Conservation (phyloP, 176 grass and related monocot genomes). For the Tillandsia leiboldiana region DNA sequence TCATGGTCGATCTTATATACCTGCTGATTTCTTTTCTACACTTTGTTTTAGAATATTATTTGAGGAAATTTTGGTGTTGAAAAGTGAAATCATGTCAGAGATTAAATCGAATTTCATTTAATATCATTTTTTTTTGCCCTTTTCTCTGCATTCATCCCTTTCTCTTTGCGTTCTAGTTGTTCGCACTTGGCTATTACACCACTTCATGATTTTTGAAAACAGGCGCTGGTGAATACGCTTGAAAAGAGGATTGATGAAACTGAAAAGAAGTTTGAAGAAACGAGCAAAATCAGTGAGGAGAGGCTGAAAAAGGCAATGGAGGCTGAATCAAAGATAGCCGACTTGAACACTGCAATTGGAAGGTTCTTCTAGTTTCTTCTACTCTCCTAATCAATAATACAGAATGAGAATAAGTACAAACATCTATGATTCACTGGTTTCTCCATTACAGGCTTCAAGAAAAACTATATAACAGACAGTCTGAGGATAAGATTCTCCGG, state of each 20-base stretch:
- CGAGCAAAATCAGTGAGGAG: conserved; percentile 84
- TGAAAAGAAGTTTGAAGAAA: conserved; percentile 92
- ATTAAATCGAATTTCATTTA: not conserved
- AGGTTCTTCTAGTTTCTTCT: conserved; percentile 48
- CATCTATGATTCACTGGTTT: conserved; percentile 14
- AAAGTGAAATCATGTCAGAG: not conserved
- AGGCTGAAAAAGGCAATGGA: conserved; percentile 72
- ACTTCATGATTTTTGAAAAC: not conserved
- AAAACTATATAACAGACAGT: conserved; percentile 76
- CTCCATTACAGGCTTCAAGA: conserved; percentile 65
- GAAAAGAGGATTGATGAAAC: conserved; percentile 87
- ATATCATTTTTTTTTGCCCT: not conserved
- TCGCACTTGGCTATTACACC: not conserved
- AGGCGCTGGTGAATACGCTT: conserved; percentile 81
- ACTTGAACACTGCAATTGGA: conserved; percentile 72
- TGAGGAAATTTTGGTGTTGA: not conserved
- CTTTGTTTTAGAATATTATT: not conserved
- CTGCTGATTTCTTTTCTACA: not conserved
- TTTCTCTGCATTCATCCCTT: not conserved
- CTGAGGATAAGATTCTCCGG: conserved; percentile 79
- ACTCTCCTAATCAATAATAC: not conserved
- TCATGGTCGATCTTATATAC: not conserved
- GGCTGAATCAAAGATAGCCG: conserved; percentile 64
- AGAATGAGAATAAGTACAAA: not conserved
- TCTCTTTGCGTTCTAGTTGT: not conserved